Evolutionary conservation across 345 rosid genomes (phyloP).

Genomic region (Zanthoxylum bungeanum): DNA sequence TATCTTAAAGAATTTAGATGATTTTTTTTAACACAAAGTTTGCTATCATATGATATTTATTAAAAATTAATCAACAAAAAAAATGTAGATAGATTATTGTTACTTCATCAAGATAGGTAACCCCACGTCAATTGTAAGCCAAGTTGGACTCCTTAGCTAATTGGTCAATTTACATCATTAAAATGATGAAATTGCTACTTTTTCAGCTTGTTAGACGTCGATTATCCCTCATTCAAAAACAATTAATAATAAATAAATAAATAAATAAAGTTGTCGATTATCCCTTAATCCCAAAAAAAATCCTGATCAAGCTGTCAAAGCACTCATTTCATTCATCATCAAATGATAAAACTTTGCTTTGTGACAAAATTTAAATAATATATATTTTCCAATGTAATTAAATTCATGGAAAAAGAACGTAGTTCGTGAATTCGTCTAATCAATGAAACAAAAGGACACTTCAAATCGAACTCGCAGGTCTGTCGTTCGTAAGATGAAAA

Average conservation of each 20-base stretch:
- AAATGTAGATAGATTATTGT: background rate
- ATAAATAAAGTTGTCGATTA: no score
- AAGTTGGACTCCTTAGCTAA: background rate
- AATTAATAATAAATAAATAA: no score
- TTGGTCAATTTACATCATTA: conserved; percentile 13
- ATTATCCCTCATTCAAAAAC: no score
- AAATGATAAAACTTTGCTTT: background rate
- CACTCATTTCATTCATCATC: conserved; percentile 17
- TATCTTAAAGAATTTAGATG: background rate
- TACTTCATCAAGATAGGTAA: conserved; percentile 4
- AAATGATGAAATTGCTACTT: conserved; percentile 10
- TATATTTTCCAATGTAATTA: no score
- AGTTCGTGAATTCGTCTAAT: background rate
- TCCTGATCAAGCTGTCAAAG: conserved; percentile 4
- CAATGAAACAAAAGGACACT: background rate
- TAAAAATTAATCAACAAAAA: background rate
- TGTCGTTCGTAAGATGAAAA: background rate
- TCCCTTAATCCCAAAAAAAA: no score
- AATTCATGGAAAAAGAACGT: background rate
- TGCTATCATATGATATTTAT: background rate
- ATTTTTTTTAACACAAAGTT: background rate
- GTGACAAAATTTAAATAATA: no score
- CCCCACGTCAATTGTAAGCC: conserved; percentile 21
- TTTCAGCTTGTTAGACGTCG: background rate
- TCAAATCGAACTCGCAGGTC: background rate